Conservation (phyloP, 257 asterid species). For the Coffea canephora region DNA sequence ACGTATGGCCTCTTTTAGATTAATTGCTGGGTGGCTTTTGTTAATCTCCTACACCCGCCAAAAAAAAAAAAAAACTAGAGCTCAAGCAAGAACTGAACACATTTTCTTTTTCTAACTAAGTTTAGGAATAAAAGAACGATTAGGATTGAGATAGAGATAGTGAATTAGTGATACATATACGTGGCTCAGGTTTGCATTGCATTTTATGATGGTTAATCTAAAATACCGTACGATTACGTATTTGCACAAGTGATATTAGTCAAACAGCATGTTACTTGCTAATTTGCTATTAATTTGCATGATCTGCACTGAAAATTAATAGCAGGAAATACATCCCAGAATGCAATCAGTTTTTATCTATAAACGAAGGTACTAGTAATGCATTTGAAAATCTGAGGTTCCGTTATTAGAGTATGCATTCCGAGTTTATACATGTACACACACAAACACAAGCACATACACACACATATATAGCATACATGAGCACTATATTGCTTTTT, state of each 20-base stretch:
- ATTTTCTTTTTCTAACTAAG: background rate
- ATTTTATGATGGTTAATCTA: background rate
- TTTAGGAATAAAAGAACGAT: background rate
- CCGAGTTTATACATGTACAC: no score
- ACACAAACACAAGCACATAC: no score
- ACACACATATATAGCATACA: no score
- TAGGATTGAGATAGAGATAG: background rate
- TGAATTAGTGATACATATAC: background rate
- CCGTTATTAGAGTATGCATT: no score
- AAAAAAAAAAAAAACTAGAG: background rate
- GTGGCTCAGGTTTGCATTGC: background rate
- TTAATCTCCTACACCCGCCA: background rate
- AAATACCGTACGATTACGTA: background rate
- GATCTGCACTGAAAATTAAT: background rate
- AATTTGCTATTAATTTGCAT: no score
- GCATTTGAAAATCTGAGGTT: no score
- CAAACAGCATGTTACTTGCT: background rate
- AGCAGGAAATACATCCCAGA: background rate
- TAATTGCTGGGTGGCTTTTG: background rate
- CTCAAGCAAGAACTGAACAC: background rate
- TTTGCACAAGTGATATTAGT: background rate
- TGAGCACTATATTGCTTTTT: no score
- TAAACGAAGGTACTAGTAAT: background rate
- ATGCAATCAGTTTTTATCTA: background rate
- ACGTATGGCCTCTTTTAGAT: background rate